phyloP scores from a whole-genome alignment of 164 flowering plant genomes.

The Nelumbo lutea region DNA sequence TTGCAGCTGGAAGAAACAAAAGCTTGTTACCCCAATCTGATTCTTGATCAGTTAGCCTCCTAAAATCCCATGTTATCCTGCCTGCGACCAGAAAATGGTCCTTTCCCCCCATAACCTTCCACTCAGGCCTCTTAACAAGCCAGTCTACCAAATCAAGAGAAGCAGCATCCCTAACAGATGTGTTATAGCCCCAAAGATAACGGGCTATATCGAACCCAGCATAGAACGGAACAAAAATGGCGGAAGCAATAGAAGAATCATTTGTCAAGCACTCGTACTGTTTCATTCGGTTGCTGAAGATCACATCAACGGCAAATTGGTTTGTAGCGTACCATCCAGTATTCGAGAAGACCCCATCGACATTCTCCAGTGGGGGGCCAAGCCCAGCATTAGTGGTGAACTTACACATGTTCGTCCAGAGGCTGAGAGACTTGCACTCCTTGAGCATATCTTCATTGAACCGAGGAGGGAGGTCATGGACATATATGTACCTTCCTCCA shows the following conservation, averaged over 20 bases:
- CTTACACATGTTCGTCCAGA: constrained; percentile 94
- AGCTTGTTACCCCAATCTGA: constrained; percentile 90
- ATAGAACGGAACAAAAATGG: constrained; percentile 89
- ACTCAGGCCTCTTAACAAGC: constrained; percentile 80
- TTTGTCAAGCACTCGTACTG: constrained; percentile 83
- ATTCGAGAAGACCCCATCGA: constrained; percentile 66
- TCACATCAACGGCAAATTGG: constrained; percentile 89
- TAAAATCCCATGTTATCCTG: constrained; percentile 89
- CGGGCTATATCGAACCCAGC: constrained; percentile 86
- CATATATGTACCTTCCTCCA: constrained; percentile 92
- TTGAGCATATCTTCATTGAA: constrained; percentile 89
- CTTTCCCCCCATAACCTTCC: constrained; percentile 80
- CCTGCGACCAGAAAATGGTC: constrained; percentile 96
- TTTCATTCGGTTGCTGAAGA: constrained; percentile 83
- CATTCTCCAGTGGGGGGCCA: constrained; percentile 85
- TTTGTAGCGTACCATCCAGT: constrained; percentile 88
- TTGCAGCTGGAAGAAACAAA: constrained; percentile 75
- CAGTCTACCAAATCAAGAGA: constrained; percentile 73
- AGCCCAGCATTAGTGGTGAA: constrained; percentile 72
- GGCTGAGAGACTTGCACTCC: constrained; percentile 65
- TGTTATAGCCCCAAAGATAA: constrained; percentile 84
- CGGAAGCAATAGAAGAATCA: constrained; percentile 87
- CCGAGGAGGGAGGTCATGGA: constrained; percentile 79
- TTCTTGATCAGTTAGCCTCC: constrained; percentile 58
- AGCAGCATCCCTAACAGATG: constrained; percentile 71